Conservation (phyloP, 2,329 filamentous ascomycete genomes). For the Venturia carpophila region DNA sequence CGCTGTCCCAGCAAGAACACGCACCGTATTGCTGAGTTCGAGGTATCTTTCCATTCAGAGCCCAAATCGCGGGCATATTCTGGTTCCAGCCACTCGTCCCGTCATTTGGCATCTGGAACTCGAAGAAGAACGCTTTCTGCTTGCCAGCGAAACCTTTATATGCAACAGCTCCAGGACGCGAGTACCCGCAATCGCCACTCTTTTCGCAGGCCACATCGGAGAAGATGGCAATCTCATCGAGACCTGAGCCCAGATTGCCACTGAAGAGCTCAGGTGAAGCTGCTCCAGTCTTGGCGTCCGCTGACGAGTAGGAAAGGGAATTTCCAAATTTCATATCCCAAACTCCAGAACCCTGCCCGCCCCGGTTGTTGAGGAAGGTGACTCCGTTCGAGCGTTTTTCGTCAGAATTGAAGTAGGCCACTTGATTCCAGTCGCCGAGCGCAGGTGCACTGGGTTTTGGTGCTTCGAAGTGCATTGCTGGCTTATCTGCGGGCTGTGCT, state of each 20-base stretch:
- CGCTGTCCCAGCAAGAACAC: constrained; percentile 65
- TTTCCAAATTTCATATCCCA: constrained; percentile 46
- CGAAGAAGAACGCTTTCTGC: constrained; percentile 64
- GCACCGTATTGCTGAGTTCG: constrained; percentile 59
- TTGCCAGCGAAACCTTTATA: constrained; percentile 61
- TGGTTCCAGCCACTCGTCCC: constrained; percentile 42
- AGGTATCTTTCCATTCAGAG: constrained; percentile 65
- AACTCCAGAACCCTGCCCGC: constrained; percentile 48
- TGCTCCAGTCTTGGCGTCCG: constrained; percentile 40
- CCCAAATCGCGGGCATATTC: constrained; percentile 70
- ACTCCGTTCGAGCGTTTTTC: constrained; percentile 42
- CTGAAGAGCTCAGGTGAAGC: constrained; percentile 43
- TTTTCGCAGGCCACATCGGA: constrained; percentile 38
- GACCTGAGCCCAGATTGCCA: constrained; percentile 34
- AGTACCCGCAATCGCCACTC: constrained; percentile 39
- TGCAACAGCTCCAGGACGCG: constrained; percentile 42
- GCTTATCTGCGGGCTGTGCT: constrained; percentile 17
- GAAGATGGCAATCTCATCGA: constrained; percentile 30
- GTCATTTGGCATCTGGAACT: constrained; percentile 64
- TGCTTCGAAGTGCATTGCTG: not conserved
- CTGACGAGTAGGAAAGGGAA: constrained; percentile 49
- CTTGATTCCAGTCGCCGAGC: constrained; percentile 35
- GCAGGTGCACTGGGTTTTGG: not conserved
- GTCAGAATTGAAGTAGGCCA: constrained; percentile 42
- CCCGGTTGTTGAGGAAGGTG: constrained; percentile 52